Evolutionary conservation across 2,329 filamentous ascomycete genomes (phyloP), one percentile per base, ranked within the genome.

Genomic region (Colletotrichum siamense): DNA sequence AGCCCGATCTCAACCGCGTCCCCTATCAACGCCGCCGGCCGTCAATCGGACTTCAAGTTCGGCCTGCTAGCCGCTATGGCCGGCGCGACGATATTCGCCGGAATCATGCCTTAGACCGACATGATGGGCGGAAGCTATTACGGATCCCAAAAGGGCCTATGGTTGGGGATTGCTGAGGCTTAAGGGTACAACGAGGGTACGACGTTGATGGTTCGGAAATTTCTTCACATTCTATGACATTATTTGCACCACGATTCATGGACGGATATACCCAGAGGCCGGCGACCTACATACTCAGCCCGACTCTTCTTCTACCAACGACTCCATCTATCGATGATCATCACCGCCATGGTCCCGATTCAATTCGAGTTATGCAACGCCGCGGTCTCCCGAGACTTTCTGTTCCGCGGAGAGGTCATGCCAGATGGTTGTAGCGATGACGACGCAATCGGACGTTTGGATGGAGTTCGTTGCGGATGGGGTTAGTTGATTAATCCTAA

Each of bases 201-300:
- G 6, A 34, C 44, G n/a, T 4, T 49, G 44, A 22, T 9, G 44
- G 4, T 0, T 22, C 22, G 9, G 6, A 49, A 22, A 1, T 22
- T 13, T 3, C 6, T 32, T 26, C 22, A 26, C 6, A 34, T 18
- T 15, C 36, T 22, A 62, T 24, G 32, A 55, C 0, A 62, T 18
- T 52, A 32, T 36, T 72, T 59, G 26, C 24, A 62, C 28, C 62
- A 72, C 24, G 69, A 67, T 36, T 67, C 62, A 75, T 52, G 34
- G 73, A 75, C 68, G 73, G 36, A 67, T 72, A 75, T 75, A 75
- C 73, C 73, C 69, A 72, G 52, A 75, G 73, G 73, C 73, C 73
- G 73, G 73, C 73, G 73, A 75, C 73, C 73, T 75, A 75, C 73
- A 75, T 71, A 72, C 36, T 75, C 73, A 66, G 73, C 73, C 68